Percentiles rank a stretch among this genome's conserved stretches.
Evolutionary conservation across 768 basidiomycete genomes (phyloP).

Genomic region (Suillus sp.): DNA sequence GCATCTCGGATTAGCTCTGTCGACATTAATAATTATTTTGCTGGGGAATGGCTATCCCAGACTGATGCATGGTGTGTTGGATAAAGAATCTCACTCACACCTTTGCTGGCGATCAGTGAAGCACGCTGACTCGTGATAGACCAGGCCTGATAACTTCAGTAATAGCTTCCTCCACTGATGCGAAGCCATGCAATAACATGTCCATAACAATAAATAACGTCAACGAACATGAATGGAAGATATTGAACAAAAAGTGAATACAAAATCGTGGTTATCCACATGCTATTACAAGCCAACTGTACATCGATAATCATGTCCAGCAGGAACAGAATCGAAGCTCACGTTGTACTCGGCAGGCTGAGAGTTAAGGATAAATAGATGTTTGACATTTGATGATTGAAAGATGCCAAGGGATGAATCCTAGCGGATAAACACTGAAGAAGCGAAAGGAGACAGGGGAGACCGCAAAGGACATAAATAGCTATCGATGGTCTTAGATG

Average conservation of each 20-base stretch:
- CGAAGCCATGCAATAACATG: background rate
- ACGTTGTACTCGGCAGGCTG: background rate
- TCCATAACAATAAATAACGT: background rate
- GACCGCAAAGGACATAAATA: conserved; percentile 36
- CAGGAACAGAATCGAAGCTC: background rate
- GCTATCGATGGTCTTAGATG: conserved; percentile 26
- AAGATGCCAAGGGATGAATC: background rate
- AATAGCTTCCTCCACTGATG: background rate
- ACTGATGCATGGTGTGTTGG: background rate
- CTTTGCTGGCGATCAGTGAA: background rate
- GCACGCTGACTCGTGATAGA: background rate
- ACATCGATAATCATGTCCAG: background rate
- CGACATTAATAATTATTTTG: background rate
- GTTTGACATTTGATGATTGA: conserved; percentile 11
- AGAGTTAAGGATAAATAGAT: too few relatives aligned
- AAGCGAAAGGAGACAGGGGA: background rate
- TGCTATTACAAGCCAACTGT: background rate
- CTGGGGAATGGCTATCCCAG: background rate
- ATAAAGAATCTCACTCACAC: background rate
- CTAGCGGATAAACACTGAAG: conserved; percentile 7
- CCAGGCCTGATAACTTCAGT: background rate
- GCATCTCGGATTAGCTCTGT: background rate
- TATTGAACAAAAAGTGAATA: background rate
- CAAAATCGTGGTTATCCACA: background rate
- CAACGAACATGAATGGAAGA: background rate